Evolutionary conservation across 2,329 filamentous ascomycete genomes (phyloP).

Genomic region (Aspergillus sp.): DNA sequence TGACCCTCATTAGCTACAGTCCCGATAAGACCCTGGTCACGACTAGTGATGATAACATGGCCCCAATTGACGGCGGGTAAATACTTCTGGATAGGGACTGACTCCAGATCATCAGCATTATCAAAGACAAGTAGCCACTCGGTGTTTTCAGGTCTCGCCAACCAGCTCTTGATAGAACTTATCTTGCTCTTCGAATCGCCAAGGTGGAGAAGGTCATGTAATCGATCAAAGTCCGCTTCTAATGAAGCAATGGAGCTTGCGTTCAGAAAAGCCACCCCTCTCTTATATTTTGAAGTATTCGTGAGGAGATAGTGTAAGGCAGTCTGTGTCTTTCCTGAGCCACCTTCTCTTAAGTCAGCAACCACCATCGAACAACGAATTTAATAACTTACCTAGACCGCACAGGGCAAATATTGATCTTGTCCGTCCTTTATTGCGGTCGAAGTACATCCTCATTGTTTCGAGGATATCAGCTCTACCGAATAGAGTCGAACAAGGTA

Average conservation of each 20-base stretch:
- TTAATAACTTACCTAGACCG: constrained; percentile 8
- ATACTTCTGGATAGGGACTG: constrained; percentile 7
- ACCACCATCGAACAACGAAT: neutral
- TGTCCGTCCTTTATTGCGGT: constrained; percentile 2
- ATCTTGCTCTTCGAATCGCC: constrained; percentile 9
- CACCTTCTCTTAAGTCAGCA: constrained; percentile 8
- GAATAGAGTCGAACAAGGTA: constrained; percentile 9
- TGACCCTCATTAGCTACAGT: constrained; percentile 10
- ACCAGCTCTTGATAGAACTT: constrained; percentile 3
- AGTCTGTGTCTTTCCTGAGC: constrained; percentile 11
- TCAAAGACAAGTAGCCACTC: constrained; percentile 9
- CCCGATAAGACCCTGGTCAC: constrained; percentile 4
- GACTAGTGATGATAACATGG: constrained; percentile 13
- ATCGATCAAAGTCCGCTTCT: constrained; percentile 10
- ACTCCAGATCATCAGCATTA: constrained; percentile 8
- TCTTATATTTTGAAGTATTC: constrained; percentile 5
- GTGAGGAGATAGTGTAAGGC: constrained; percentile 8
- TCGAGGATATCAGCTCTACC: constrained; percentile 11
- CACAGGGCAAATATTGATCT: constrained; percentile 8
- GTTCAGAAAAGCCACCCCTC: constrained; percentile 9
- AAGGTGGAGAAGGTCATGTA: constrained; percentile 10
- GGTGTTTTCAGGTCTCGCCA: constrained; percentile 9
- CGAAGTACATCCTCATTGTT: constrained; percentile 9
- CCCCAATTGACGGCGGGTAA: constrained; percentile 10
- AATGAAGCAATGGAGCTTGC: constrained; percentile 3